Evolutionary conservation across 2,329 filamentous ascomycete genomes (phyloP), one percentile per base, ranked within the genome.

Genomic region (Fusarium verrucosum): DNA sequence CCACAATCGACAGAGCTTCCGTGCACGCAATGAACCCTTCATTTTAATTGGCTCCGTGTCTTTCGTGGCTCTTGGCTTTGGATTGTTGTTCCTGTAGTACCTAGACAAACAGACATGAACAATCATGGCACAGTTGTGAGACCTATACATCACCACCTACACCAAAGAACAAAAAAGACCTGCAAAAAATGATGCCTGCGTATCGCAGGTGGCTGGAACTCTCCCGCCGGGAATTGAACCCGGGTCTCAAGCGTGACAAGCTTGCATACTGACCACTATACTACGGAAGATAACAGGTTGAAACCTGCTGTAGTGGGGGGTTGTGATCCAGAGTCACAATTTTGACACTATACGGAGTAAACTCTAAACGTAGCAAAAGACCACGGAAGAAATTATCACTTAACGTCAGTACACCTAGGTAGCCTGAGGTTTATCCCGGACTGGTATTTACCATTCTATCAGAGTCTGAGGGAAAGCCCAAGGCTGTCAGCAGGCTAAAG

Each of bases 221-320:
- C 58, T 61, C 58, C 53, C 58, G 58, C 58, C 58, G 58, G 58
- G 58, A 61, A 60, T 58, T 61, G 53, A 61, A 53, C 58, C 58
- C 58, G 58, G 58, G 58, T 61, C 58, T 61, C 58, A 58, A 58
- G 58, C 52, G 57, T 52, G 57, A 62, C 59, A 62, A 62, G 59
- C 57, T 63, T 63, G 59, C 59, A 63, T 63, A 62, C 59, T 63
- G 58, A 63, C 60, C 51, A 63, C 60, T 63, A 62, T 63, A 63
- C 51, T 65, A 65, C 62, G 46, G n/a, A n/a, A n/a, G n/a, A n/a
- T n/a, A n/a, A n/a, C n/a, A n/a, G n/a, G n/a, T n/a, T n/a, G n/a
- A n/a, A n/a, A n/a, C n/a, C n/a, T n/a, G n/a, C n/a, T n/a, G n/a
- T n/a, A n/a, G n/a, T n/a, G n/a, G n/a, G n/a, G n/a, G n/a, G n/a